Evolutionary conservation across 2,329 filamentous ascomycete species (phyloP), one percentile per base, ranked within the genome.

Genomic region (Cylindrodendrum hubeiense): DNA sequence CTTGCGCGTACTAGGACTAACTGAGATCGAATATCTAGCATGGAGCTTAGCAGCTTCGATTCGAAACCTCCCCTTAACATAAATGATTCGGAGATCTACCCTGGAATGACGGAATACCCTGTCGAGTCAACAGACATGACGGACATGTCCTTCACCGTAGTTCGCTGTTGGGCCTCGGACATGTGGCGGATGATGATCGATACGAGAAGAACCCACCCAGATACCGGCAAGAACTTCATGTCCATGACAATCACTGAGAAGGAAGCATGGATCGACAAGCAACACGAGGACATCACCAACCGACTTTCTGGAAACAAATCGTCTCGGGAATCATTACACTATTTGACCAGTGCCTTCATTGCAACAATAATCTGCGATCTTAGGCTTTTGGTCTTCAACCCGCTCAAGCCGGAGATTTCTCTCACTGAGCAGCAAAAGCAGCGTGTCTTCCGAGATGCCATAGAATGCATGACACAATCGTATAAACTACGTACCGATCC

Each of bases 121-220:
- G 19, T 3, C 13, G 60, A 63, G 33, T 47, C 41, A 15, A 51
- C 21, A 17, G 47, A 39, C 28, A 63, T 63, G 26, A 63, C 60
- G 21, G 60, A 63, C 49, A 63, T 59, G 60, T 63, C 60, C 39
- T 63, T 63, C 41, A 63, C 60, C 8, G 60, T 26, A 19, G 60
- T 41, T 24, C 46, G 60, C 5, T 63, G 60, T 47, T 63, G 60
- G 60, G 54, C 60, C 9, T 63, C 60, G 9, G 56, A 47, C 49
- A 59, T 53, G 28, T 63, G 60, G 60, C 60, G 60, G 17, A 53
- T 46, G 24, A 63, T 63, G 60, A 63, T 63, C 19, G 60, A 63
- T 43, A 63, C 60, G 7, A 54, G 60, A 6, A 39, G 60, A 28
- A 21, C 43, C 4, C 44, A 63, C 34, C 22, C 60, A 19, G 41